Evolutionary conservation across 441 rosid species (phyloP).

Genomic region (Kokia cookei): DNA sequence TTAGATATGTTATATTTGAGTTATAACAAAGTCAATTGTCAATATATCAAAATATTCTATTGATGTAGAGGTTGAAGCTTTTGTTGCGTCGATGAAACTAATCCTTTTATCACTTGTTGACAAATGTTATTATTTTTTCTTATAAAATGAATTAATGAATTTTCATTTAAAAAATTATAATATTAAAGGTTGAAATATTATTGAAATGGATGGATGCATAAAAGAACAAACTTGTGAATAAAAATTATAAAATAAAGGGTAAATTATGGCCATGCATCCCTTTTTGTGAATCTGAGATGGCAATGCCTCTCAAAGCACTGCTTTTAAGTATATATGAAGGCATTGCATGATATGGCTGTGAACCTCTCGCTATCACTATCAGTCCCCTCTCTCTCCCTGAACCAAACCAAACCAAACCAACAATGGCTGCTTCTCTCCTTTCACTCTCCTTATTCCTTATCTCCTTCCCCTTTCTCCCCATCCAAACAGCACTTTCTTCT

Average conservation of each 20-base stretch:
- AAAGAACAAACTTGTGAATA: neutral
- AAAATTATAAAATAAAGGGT: neutral
- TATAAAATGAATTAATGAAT: too few species aligned
- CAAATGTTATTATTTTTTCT: too few species aligned
- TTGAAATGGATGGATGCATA: too few species aligned
- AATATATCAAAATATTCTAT: too few species aligned
- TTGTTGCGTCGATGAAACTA: too few species aligned
- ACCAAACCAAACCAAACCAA: neutral
- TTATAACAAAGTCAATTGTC: too few species aligned
- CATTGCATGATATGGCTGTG: neutral
- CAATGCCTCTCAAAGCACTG: neutral
- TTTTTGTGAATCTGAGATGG: neutral
- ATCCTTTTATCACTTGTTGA: too few species aligned
- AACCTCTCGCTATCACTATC: neutral
- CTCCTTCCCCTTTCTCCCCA: neutral
- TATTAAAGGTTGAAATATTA: too few species aligned
- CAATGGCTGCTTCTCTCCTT: slow-evolving; percentile 17
- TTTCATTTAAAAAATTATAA: too few species aligned
- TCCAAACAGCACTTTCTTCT: slow-evolving; percentile 26
- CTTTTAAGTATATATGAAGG: neutral
- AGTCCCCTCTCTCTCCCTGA: neutral
- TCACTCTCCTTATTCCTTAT: slow-evolving; percentile 10
- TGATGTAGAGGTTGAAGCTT: too few species aligned
- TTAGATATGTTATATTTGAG: too few species aligned
- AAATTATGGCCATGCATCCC: neutral